Evolutionary conservation across 2,329 filamentous ascomycete genomes (phyloP), one percentile per base, ranked within the genome.

Genomic region (Pyrenophora seminiperda): DNA sequence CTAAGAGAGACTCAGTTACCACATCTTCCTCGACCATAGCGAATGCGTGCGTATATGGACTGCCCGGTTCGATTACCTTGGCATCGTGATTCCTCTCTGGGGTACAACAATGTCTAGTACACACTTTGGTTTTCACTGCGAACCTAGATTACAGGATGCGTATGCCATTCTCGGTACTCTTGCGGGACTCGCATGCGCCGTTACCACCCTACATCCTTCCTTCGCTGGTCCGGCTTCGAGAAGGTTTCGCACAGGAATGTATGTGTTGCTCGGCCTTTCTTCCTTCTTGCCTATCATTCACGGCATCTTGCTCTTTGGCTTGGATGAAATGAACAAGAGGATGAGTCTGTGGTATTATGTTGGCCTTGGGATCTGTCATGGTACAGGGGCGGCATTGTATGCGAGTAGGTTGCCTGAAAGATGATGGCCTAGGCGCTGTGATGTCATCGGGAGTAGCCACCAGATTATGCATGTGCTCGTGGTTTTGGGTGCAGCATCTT

Each of bases 1-100:
- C 34, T 47, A 24, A 32, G 4, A 38, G 17, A 9, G 13, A 31
- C 18, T 6, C 5, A 88, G 86, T 3, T 97, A 85, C 70, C 93
- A 97, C 71, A 81, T 88, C 4, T 80, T 96, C 43, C 84, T 81
- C 17, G 95, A 96, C 59, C 92, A 97, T 73, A 93, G 89, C 17
- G 82, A 83, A 34, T 71, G 72, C 1, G 89, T 96, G 15, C 84
- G 88, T 3, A 87, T 82, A 58, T 87, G 90, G 77, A 91, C 91
- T 14, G 96, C 96, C 71, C 89, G 93, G 71, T 77, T 96, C 52
- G 93, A 97, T 70, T 96, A 97, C 71, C 84, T 91, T 11, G 92
- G 93, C 14, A 97, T 97, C 62, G 50, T 53, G 14, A 19, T 44
- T 6, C 50, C 45, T 34, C 96, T 96, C 47, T 88, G 91, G 53